phyloP scores from a whole-genome alignment of 805 yeast genomes.

The Saccharomycopsis oosterbeekiorum region DNA sequence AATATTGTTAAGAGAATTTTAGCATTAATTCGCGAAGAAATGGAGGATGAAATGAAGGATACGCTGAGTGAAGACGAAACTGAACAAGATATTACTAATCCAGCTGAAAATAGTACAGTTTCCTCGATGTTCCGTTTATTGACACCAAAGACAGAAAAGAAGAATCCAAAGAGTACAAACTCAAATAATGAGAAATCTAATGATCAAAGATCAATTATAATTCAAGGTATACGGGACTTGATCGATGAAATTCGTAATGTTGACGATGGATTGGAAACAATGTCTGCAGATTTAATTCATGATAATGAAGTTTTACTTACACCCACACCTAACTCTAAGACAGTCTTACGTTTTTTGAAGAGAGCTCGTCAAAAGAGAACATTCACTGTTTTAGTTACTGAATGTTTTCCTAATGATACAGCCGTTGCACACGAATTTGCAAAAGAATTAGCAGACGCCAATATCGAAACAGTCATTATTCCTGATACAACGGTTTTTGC shows the following conservation, averaged over 20 bases:
- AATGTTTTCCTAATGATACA: conserved; percentile 85
- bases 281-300: conserved; percentile 89
- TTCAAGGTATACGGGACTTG: conserved; percentile 86
- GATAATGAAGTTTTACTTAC: conserved; percentile 79
- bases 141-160: conserved; percentile 28
- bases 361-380: conserved; percentile 84
- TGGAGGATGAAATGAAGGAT: conserved; percentile 38
- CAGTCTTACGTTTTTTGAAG: conserved; percentile 77
- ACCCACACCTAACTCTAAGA: conserved; percentile 90
- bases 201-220: conserved; percentile 75
- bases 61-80: conserved; percentile 20
- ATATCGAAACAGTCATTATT: conserved; percentile 80
- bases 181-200: conserved; percentile 20
- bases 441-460: conserved; percentile 66
- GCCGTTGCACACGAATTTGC: conserved; percentile 70
- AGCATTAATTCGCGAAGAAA: conserved; percentile 80
- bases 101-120: conserved; percentile 36
- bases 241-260: conserved; percentile 85
- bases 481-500: conserved; percentile 93
- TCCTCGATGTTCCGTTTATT: conserved; percentile 82
- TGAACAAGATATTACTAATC: background rate
- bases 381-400: conserved; percentile 87
- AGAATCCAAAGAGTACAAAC: conserved; percentile 20
- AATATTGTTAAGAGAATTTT: conserved; percentile 85
- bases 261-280: conserved; percentile 82